These are phyloP conservation scores for Neurospora sp. DNA, from an alignment of 495 filamentous ascomycete genomes.

Conservation along the genomic window DNA sequence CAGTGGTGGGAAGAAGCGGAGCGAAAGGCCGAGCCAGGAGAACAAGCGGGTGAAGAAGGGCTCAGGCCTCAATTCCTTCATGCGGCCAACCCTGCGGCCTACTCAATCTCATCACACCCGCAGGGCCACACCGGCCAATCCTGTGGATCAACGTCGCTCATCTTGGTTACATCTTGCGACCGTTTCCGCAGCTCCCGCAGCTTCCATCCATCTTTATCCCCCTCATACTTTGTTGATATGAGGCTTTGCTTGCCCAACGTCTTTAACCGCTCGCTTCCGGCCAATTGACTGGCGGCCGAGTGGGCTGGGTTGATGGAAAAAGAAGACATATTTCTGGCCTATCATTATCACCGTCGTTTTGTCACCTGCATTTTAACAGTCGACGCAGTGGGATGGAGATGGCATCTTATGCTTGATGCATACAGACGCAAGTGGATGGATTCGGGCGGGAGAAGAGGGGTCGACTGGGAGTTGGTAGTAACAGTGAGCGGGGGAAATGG, in stretches of 20 bases:
- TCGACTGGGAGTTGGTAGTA: rapidly evolving
- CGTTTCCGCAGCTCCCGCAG: neutral
- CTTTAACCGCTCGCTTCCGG: neutral
- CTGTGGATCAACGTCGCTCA: neutral
- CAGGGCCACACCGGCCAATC: neutral
- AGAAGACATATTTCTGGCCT: neutral
- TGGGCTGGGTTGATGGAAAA: neutral
- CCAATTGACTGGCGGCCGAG: neutral
- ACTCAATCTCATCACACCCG: neutral
- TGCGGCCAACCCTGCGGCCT: conserved; percentile 24
- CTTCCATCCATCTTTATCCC: neutral
- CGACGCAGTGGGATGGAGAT: neutral
- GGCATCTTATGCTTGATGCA: neutral
- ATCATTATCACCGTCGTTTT: neutral
- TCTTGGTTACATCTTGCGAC: neutral
- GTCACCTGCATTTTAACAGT: neutral
- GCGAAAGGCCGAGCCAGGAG: neutral
- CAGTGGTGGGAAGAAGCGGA: neutral
- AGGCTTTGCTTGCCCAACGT: neutral
- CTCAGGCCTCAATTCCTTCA: conserved; percentile 4
- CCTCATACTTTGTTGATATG: neutral
- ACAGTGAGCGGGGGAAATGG: neutral
- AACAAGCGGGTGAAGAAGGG: neutral
- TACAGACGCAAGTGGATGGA: neutral
- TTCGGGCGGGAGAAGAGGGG: neutral